Evolutionary conservation across 2,329 filamentous ascomycete species (phyloP), one percentile per base, ranked within the genome.

Genomic region (Thelonectria olida): DNA sequence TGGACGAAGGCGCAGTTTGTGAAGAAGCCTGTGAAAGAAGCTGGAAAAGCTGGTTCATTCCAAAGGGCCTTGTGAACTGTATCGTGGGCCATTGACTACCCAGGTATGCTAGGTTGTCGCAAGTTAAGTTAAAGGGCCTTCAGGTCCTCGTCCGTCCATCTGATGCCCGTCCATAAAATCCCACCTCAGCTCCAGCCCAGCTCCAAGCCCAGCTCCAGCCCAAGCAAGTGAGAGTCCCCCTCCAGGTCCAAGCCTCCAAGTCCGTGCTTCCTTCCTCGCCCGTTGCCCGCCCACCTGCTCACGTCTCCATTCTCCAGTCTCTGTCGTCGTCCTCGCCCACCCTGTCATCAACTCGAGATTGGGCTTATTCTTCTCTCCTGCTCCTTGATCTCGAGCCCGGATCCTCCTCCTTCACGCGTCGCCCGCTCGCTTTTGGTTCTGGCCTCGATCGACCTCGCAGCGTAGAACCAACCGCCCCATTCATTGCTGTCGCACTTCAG

Each of bases 351-450:
- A n/a, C n/a, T n/a, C n/a, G n/a, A n/a, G n/a, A n/a, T n/a, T n/a
- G n/a, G n/a, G n/a, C n/a, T n/a, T n/a, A n/a, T 53, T 49, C 41
- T 49, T 34, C 42, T 54, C 42, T 48, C 56, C 41, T 27, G 25
- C 39, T 36, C 22, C 10, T 36, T 13, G 23, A 34, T 45, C 49
- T 42, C 25, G 34, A 44, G 39, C 36, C 25, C 36, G 23, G 56
- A 19, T 23, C 51, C 49, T 58, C 36, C 15, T 36, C 48, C 42
- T 48, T 49, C 34, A 15, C 9, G 9, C 39, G 8, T 51, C 34
- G 20, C 25, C 31, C 36, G 15, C 22, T 12, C 15, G 6, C 31
- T 34, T 15, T 45, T n/a, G 42, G 22, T 45, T 27, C 42, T 27
- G 20, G 42, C 42, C 6, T 41, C 38, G 38, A 20, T 4, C 15